Percentiles rank a stretch among this genome's conserved stretches.
These are phyloP conservation scores for Pleurotus tuber-regium DNA, from an alignment of 768 basidiomycete species.

Conservation along the genomic window DNA sequence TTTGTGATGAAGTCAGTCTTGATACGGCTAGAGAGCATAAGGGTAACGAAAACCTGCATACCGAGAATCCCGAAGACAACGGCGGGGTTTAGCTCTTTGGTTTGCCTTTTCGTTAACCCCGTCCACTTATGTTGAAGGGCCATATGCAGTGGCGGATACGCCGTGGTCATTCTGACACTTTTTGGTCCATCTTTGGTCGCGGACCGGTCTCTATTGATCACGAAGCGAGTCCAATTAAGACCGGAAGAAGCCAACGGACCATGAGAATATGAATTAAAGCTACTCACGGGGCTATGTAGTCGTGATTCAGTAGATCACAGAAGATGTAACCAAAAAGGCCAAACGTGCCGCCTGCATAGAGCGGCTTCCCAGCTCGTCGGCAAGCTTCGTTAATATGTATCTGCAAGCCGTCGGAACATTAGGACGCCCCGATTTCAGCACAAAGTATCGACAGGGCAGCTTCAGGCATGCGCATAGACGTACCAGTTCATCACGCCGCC, in stretches of 20 bases:
- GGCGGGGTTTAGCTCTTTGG: slow-evolving; percentile 80
- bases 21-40: slow-evolving; percentile 5
- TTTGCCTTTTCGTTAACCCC: slow-evolving; percentile 66
- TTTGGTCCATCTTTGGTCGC: slow-evolving; percentile 57
- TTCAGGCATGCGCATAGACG: slow-evolving; percentile 28
- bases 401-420: slow-evolving; percentile 36
- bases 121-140: slow-evolving; percentile 73
- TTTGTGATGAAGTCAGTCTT: slow-evolving; percentile 25
- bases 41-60: slow-evolving; percentile 25
- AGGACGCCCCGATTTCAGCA: not conserved
- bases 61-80: slow-evolving; percentile 72
- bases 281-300: slow-evolving; percentile 81
- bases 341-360: slow-evolving; percentile 92
- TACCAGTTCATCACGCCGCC: slow-evolving; percentile 68
- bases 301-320: slow-evolving; percentile 85
- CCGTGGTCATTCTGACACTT: slow-evolving; percentile 54
- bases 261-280: slow-evolving; percentile 10
- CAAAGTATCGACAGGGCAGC: slow-evolving; percentile 4
- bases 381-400: slow-evolving; percentile 78
- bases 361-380: slow-evolving; percentile 67
- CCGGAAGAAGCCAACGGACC: slow-evolving; percentile 9
- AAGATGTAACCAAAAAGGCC: slow-evolving; percentile 93
- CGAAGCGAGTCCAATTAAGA: slow-evolving; percentile 12
- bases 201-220: slow-evolving; percentile 54
- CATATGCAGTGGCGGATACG: slow-evolving; percentile 60